phyloP scores from a whole-genome alignment of 192 early-diverging fungal genomes.

The Coemansia biformis region DNA sequence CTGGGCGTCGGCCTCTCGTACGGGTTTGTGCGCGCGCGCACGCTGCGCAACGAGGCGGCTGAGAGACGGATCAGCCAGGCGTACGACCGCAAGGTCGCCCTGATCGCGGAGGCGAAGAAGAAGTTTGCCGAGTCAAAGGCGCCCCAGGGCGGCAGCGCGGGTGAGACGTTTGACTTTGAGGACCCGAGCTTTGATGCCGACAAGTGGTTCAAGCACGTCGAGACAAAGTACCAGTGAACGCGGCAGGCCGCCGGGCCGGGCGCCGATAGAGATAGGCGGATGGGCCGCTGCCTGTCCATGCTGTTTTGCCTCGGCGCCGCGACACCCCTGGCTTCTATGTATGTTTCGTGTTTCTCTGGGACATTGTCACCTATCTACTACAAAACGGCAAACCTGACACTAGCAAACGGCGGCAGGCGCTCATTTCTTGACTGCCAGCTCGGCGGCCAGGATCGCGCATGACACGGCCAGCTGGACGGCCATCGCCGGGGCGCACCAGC shows the following conservation, averaged over 20 bases:
- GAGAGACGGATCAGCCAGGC: slow-evolving; percentile 32
- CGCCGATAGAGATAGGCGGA: too few species aligned
- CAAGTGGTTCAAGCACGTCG: slow-evolving; percentile 45
- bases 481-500: slow-evolving; percentile 27
- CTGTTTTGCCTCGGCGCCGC: too few species aligned
- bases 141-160: slow-evolving; percentile 6
- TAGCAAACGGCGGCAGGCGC: not conserved
- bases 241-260: too few species aligned
- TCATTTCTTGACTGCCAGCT: slow-evolving; percentile 16
- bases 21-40: slow-evolving; percentile 35
- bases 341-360: too few species aligned
- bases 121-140: slow-evolving; percentile 43
- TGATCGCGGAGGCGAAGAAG: slow-evolving; percentile 50
- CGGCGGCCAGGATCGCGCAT: slow-evolving; percentile 26
- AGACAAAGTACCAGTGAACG: slow-evolving; percentile 22
- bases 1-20: slow-evolving; percentile 44
- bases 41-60: slow-evolving; percentile 30
- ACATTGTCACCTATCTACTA: not conserved
- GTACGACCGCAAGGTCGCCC: slow-evolving; percentile 41
- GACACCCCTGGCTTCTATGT: too few species aligned
- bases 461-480: slow-evolving; percentile 23
- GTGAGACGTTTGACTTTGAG: slow-evolving; percentile 33
- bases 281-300: too few species aligned
- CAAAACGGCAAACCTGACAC: too few species aligned
- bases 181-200: slow-evolving; percentile 45